Conservation (phyloP, 1,284 basidiomycete genomes). For the Kwoniella shivajii region DNA sequence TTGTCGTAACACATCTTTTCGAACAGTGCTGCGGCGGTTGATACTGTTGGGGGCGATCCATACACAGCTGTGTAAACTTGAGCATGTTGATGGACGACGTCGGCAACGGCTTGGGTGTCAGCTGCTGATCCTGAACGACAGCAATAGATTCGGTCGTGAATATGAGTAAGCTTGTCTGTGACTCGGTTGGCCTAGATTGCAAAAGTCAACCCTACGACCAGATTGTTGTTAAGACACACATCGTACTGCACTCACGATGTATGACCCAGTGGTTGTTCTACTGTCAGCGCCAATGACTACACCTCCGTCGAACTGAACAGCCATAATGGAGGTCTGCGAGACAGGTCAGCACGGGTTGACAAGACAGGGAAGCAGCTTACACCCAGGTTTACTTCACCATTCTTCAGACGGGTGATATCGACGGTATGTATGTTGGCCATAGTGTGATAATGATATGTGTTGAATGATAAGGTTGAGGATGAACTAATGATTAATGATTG, state of each 20-base stretch:
- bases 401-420: slow-evolving; percentile 66
- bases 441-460: slow-evolving; percentile 7
- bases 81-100: slow-evolving; percentile 83
- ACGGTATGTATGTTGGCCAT: slow-evolving; percentile 51
- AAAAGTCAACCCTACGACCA: neutral
- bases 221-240: neutral
- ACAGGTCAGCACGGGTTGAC: neutral
- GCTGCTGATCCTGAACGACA: slow-evolving; percentile 98
- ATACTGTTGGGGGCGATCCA: slow-evolving; percentile 72
- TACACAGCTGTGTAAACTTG: slow-evolving; percentile 73
- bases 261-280: slow-evolving; percentile 93
- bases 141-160: slow-evolving; percentile 98
- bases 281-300: slow-evolving; percentile 97
- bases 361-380: slow-evolving; percentile 58
- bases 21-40: slow-evolving; percentile 80
- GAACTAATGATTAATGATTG: neutral
- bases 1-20: slow-evolving; percentile 91
- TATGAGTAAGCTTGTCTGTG: slow-evolving; percentile 95
- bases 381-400: slow-evolving; percentile 91
- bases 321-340: slow-evolving; percentile 95
- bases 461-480: neutral
- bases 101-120: slow-evolving; percentile 96
- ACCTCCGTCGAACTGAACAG: slow-evolving; percentile 91
- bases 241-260: slow-evolving; percentile 69
- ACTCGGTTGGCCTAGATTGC: slow-evolving; percentile 78